Base-by-base conservation (phyloP, 345 rosid species). In the Combretum micranthum region DNA sequence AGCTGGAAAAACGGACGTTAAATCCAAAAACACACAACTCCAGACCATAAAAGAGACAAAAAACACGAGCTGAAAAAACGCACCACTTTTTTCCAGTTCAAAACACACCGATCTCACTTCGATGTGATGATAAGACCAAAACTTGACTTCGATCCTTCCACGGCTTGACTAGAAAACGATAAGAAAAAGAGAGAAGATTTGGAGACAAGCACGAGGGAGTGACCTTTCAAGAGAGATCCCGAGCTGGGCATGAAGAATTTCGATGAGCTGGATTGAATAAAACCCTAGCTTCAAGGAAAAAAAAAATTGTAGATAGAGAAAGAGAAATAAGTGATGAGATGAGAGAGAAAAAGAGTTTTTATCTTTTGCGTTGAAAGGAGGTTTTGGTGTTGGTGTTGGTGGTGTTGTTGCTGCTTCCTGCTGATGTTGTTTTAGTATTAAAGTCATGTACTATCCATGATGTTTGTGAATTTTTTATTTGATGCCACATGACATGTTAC, bases 221-320 rank as follows among this genome's bases (percentile, higher is more conserved):
- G 44, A 8, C 20, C 20, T 15, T 42, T 15, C 19, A 25, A 50
- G 17, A 48, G 20, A 47, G 62, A 50, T 51, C 17, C 49, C 37
- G 55, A 16, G 42, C 9, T 10, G 22, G 52, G n/a, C 2, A 23
- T 43, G 44, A 20, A 20, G 51, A 37, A 64, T 64, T 57, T 25
- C 56, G 46, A 50, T 26, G 57, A 62, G 68, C 57, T 15, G 11
- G 52, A 42, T 26, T 17, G 55, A 32, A 64, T 62, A 56, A 56
- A 56, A 50, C 61, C 68, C 68, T 57, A 56, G 50, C 23, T 14
- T n/a, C 45, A 47, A 39, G 15, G 17, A 15, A 20, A 57, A 44
- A 54, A 7, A 39, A 39, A 42, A 46, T 8, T 16, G 46, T 16
- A 42, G 62, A 58, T 17, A 17, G 13, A 58, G 62, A 58, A 51